Evolutionary conservation across 805 yeast genomes (phyloP).

Genomic region (Candida vartiovaarae): DNA sequence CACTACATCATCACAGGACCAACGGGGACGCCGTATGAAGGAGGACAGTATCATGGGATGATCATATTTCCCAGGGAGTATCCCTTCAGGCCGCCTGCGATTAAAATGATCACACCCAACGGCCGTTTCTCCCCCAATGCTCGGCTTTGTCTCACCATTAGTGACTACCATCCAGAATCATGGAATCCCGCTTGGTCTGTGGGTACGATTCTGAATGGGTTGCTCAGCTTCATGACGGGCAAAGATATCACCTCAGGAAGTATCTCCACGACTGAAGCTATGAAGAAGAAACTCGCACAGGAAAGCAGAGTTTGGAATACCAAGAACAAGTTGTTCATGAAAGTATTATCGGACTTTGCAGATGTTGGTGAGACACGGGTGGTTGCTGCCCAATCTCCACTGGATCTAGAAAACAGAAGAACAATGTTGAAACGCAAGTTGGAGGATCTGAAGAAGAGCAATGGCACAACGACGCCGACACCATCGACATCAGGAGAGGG

Average conservation of each 20-base stretch:
- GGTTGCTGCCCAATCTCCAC: background rate
- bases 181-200: conserved; percentile 98
- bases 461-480: background rate
- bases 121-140: conserved; percentile 77
- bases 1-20: conserved; percentile 90
- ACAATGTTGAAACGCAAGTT: background rate
- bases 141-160: conserved; percentile 76
- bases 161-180: conserved; percentile 86
- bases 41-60: conserved; percentile 86
- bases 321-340: background rate
- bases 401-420: conserved; percentile 1
- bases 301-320: conserved; percentile 35
- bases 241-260: conserved; percentile 81
- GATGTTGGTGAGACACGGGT: background rate
- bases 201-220: conserved; percentile 76
- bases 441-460: conserved; percentile 1
- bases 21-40: conserved; percentile 76
- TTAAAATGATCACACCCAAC: conserved; percentile 80
- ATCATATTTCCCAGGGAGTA: conserved; percentile 73
- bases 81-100: conserved; percentile 86
- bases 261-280: conserved; percentile 49
- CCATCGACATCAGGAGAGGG: background rate
- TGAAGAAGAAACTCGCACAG: conserved; percentile 47
- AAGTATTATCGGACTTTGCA: background rate
- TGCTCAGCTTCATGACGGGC: conserved; percentile 85